A percentile compares a stretch with the other conserved stretches of the same genome.
These are phyloP conservation scores for Hirsutella rhossiliensis DNA, from an alignment of 2,329 filamentous ascomycete species.

Conservation along the genomic window DNA sequence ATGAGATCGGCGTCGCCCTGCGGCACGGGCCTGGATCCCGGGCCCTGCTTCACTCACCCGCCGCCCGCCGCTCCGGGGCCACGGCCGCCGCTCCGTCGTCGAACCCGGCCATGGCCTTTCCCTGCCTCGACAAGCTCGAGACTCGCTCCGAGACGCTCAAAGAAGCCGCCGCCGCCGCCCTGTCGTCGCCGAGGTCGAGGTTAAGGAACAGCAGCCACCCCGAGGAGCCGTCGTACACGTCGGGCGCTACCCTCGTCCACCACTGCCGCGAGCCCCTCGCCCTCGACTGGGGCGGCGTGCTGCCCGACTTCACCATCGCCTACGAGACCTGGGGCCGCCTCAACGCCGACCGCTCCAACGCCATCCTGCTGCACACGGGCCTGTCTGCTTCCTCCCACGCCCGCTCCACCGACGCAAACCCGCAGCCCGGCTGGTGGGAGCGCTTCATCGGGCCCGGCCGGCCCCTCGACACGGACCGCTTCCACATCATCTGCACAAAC, in stretches of 20 bases:
- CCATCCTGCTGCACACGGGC: conserved; percentile 84
- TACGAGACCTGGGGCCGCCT: conserved; percentile 87
- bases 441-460: conserved; percentile 86
- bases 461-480: conserved; percentile 81
- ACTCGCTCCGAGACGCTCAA: conserved; percentile 63
- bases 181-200: conserved; percentile 11
- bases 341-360: conserved; percentile 74
- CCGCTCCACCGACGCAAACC: conserved; percentile 77
- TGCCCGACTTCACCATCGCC: conserved; percentile 79
- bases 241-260: conserved; percentile 70
- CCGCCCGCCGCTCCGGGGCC: conserved; percentile 5
- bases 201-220: conserved; percentile 57
- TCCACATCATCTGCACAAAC: conserved; percentile 92
- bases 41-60: not conserved
- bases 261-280: conserved; percentile 62
- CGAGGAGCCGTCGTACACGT: conserved; percentile 79
- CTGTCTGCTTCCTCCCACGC: conserved; percentile 96
- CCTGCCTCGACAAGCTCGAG: conserved; percentile 78
- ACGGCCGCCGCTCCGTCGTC: conserved; percentile 9
- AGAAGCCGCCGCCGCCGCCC: conserved; percentile 10
- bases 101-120: conserved; percentile 81
- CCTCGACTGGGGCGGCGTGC: conserved; percentile 89
- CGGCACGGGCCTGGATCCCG: not conserved
- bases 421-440: conserved; percentile 95
- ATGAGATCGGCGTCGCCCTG: too few relatives aligned